Evolutionary conservation across 495 filamentous ascomycete genomes (phyloP), one percentile per base, ranked within the genome.

Genomic region (Sabuloglossum arenarium): DNA sequence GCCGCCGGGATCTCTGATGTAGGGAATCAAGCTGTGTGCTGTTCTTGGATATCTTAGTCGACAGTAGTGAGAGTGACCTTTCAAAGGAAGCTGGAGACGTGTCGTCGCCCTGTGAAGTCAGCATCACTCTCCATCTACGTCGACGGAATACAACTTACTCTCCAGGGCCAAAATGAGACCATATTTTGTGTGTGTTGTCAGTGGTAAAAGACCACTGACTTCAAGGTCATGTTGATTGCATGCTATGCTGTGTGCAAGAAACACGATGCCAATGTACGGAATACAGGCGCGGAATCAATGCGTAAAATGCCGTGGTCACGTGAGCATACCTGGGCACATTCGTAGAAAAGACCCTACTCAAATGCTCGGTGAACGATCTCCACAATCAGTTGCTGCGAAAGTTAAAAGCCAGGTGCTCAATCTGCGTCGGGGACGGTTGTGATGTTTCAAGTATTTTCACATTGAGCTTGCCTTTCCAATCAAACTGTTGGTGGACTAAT

Each of bases 51-150:
- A 97, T 94, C 71, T 90, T 94, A 28, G 71, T 71, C 14, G 88
- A 80, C 43, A 98, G 77, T 11, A 79, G 75, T 16, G 85, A 83
- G 43, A 98, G 81, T 0, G 82, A 78, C 70, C 88, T 94, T 68
- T 98, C 91, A 62, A 97, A 98, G 5, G 80, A 84, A 39, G 89
- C 90, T 1, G 90, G 84, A 61, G 89, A 94, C 66, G 77, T 83
- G 62, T 85, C 79, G 58, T 87, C 77, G 68, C 82, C 79, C 86
- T 93, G 62, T 43, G 28, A 32, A 19, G 46, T 43, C 37, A 49
- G 53, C 34, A 19, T 30, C 32, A 53, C 5, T 51, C 31, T 10
- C 34, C 16, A 56, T 23, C 42, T 30, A 45, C 21, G 10, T 21
- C 34, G 27, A 45, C 24, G 10, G 5, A 6, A 30, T 27, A 37